phyloP scores from a whole-genome alignment of 2,329 filamentous ascomycete species.

The Clonostachys chloroleuca region DNA sequence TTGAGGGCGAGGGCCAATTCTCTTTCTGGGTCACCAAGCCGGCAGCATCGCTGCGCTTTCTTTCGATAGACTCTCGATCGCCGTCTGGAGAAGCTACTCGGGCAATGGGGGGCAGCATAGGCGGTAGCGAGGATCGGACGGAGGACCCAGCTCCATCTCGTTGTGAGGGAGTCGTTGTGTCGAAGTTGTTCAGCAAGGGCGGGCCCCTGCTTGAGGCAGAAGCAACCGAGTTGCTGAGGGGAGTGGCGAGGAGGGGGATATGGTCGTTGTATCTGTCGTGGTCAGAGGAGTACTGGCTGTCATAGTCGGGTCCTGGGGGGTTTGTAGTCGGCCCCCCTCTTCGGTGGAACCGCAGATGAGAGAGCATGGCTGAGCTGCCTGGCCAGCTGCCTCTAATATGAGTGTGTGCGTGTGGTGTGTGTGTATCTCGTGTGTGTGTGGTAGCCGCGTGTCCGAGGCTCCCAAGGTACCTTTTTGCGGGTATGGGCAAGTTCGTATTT shows the following conservation, averaged over 20 bases:
- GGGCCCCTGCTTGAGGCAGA: slow-evolving; percentile 10
- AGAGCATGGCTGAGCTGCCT: slow-evolving; percentile 31
- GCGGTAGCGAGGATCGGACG: slow-evolving; percentile 36
- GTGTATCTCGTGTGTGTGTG: too few species aligned
- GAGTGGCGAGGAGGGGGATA: slow-evolving; percentile 18
- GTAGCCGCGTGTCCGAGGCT: too few species aligned
- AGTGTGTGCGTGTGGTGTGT: too few species aligned
- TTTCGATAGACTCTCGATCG: too few species aligned
- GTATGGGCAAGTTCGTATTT: too few species aligned
- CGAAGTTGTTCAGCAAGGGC: slow-evolving; percentile 8
- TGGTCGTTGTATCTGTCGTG: not conserved
- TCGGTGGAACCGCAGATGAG: slow-evolving; percentile 54
- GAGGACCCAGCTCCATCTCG: slow-evolving; percentile 31
- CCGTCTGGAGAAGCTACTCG: slow-evolving; percentile 37
- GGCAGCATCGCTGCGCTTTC: slow-evolving; percentile 10
- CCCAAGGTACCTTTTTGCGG: too few species aligned
- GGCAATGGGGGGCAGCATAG: slow-evolving; percentile 45
- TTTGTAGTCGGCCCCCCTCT: slow-evolving; percentile 51
- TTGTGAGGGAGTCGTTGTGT: slow-evolving; percentile 33
- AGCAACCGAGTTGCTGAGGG: slow-evolving; percentile 22
- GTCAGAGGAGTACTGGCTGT: not conserved
- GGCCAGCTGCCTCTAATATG: too few species aligned
- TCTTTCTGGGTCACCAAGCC: slow-evolving; percentile 11
- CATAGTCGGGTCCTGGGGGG: not conserved
- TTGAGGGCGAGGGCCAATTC: slow-evolving; percentile 10